phyloP scores from a whole-genome alignment of 305 asterid genomes.

The Coffea humblotiana region DNA sequence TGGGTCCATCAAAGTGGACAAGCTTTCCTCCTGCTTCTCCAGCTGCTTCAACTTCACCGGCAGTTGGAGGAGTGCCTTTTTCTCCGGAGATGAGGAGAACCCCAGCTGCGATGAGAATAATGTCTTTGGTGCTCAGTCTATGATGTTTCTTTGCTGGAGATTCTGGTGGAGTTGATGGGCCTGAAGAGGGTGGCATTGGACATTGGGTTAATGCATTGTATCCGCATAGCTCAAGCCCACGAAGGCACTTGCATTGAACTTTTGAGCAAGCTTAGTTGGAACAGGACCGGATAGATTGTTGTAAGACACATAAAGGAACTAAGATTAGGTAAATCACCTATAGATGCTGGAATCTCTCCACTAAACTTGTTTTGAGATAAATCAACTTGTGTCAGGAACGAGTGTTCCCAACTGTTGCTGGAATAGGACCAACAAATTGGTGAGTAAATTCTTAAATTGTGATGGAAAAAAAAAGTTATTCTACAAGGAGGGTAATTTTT shows the following conservation, averaged over 20 bases:
- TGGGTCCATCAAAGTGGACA: constrained; percentile 84
- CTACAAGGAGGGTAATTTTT: too few species aligned
- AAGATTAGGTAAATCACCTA: constrained; percentile 54
- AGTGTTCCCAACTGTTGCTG: constrained; percentile 45
- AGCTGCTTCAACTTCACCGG: constrained; percentile 64
- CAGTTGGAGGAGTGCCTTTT: constrained; percentile 70
- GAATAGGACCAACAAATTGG: constrained; percentile 46
- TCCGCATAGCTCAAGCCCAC: constrained; percentile 73
- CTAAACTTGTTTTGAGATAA: constrained; percentile 55
- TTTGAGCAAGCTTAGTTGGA: constrained; percentile 50
- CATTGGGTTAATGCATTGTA: constrained; percentile 54
- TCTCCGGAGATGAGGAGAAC: constrained; percentile 49
- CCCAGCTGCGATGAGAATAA: constrained; percentile 74
- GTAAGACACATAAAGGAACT: constrained; percentile 62
- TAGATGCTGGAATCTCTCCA: constrained; percentile 66
- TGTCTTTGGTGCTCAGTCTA: constrained; percentile 60
- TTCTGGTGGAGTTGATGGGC: constrained; percentile 36
- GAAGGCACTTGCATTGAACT: constrained; percentile 69
- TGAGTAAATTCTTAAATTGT: too few species aligned
- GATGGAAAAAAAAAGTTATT: too few species aligned
- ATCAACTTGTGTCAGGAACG: constrained; percentile 56
- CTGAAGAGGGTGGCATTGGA: constrained; percentile 41
- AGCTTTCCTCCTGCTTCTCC: constrained; percentile 95
- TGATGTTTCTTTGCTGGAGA: constrained; percentile 28
- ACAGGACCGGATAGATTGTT: constrained; percentile 78